A percentile compares a stretch with the other conserved stretches of the same genome.
Conservation (phyloP, 345 rosid species). For the Triadica sebifera region DNA sequence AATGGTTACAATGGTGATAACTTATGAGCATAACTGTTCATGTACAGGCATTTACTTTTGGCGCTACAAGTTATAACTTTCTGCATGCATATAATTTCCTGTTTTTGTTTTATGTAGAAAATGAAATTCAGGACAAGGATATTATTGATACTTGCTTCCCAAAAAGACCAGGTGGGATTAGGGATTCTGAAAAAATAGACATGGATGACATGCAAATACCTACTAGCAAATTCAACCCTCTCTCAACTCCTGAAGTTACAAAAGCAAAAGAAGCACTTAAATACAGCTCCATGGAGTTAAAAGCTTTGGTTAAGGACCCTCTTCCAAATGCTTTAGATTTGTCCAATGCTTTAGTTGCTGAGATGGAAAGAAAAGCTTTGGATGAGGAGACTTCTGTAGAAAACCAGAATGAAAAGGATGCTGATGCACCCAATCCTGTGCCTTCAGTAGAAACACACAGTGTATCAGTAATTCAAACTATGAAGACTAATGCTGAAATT, state of each 20-base stretch:
- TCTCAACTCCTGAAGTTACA: slow-evolving; percentile 33
- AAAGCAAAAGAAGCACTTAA: slow-evolving; percentile 43
- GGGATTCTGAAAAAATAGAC: slow-evolving; percentile 22
- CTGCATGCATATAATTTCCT: background rate
- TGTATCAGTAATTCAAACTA: slow-evolving; percentile 8
- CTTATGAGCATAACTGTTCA: background rate
- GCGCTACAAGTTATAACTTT: background rate
- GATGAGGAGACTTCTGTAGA: slow-evolving; percentile 6
- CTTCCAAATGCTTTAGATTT: slow-evolving; percentile 43
- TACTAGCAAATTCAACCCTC: slow-evolving; percentile 6
- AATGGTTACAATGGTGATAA: background rate
- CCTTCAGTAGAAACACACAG: background rate
- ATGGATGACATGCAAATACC: background rate
- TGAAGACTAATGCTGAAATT: slow-evolving; percentile 16
- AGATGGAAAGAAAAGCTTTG: slow-evolving; percentile 6
- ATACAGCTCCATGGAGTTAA: slow-evolving; percentile 41
- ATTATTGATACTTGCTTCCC: background rate
- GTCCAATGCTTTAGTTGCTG: slow-evolving; percentile 31
- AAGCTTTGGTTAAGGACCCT: slow-evolving; percentile 45
- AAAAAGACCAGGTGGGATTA: slow-evolving; percentile 23
- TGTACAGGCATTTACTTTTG: background rate
- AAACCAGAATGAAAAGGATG: slow-evolving; percentile 17
- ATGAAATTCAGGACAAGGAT: slow-evolving; percentile 8
- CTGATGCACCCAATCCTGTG: slow-evolving; percentile 7
- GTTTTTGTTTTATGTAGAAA: slow-evolving; percentile 7